These are phyloP conservation scores for Discostella stelligeroides DNA, from an alignment of 108 stramenopile species.

Conservation along the genomic window DNA sequence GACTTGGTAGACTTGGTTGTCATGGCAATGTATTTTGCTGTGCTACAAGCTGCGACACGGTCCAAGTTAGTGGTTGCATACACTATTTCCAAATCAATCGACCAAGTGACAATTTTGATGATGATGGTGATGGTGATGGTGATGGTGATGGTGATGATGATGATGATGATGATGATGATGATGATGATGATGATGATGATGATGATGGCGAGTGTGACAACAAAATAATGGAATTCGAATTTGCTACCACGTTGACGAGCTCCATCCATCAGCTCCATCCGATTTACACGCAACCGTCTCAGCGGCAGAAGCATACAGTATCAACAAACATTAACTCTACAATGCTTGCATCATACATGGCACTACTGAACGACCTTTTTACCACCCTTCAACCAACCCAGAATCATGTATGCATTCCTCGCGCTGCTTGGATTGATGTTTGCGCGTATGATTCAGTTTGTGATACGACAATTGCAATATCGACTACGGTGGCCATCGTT, in stretches of 20 bases:
- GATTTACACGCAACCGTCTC: not conserved
- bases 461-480: too few species aligned
- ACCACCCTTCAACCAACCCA: constrained; percentile 42
- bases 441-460: too few species aligned
- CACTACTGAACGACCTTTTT: constrained; percentile 16
- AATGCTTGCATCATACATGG: constrained; percentile 18
- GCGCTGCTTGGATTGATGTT: constrained; percentile 45
- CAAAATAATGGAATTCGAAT: too few species aligned
- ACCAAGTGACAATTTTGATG: too few species aligned
- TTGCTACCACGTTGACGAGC: too few species aligned
- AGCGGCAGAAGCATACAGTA: not conserved
- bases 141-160: too few species aligned
- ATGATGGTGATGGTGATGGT: too few species aligned
- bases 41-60: constrained; percentile 51
- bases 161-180: too few species aligned
- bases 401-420: constrained; percentile 66
- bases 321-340: constrained; percentile 23
- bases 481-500: too few species aligned
- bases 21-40: constrained; percentile 76
- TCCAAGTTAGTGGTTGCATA: constrained; percentile 34
- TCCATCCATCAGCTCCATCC: too few species aligned
- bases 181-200: too few species aligned
- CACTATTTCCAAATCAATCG: not conserved
- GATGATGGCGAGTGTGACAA: too few species aligned
- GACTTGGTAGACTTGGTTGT: constrained; percentile 82